phyloP scores from a whole-genome alignment of 208 protist genomes.

The Leishmania arabica region DNA sequence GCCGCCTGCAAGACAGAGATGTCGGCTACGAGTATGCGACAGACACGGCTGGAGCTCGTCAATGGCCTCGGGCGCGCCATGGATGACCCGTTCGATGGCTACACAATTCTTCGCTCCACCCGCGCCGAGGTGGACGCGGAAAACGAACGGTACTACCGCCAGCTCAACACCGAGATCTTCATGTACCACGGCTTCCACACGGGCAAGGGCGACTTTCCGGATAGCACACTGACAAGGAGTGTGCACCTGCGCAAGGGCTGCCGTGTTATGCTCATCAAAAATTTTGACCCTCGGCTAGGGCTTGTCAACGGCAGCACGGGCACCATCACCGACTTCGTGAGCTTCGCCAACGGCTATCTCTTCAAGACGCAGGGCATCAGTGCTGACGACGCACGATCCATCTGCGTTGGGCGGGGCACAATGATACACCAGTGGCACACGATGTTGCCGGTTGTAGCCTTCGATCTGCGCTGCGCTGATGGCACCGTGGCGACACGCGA shows the following conservation, averaged over 20 bases:
- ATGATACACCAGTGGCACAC: conserved; percentile 30
- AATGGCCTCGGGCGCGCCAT: conserved; percentile 25
- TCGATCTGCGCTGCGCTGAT: conserved; percentile 35
- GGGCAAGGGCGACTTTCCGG: conserved; percentile 46
- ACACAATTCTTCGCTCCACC: conserved; percentile 71
- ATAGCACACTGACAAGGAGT: conserved; percentile 29
- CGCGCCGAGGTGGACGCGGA: conserved; percentile 59
- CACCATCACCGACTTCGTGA: conserved; percentile 70
- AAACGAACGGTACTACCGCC: conserved; percentile 62
- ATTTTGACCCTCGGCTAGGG: conserved; percentile 55
- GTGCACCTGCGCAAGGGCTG: conserved; percentile 74
- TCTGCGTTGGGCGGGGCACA: conserved; percentile 35
- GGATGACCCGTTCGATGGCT: conserved; percentile 48
- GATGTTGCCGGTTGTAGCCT: conserved; percentile 66
- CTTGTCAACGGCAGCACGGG: conserved; percentile 88
- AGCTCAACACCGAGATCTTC: conserved; percentile 52
- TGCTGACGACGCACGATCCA: conserved; percentile 9
- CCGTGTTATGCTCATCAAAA: conserved; percentile 90
- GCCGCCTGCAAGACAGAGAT: background rate
- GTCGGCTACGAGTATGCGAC: background rate
- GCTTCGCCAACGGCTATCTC: conserved; percentile 32
- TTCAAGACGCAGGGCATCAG: conserved; percentile 42
- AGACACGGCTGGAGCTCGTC: conserved; percentile 22
- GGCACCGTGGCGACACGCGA: conserved; percentile 28
- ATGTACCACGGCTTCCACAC: conserved; percentile 54